phyloP scores from a whole-genome alignment of 2,329 filamentous ascomycete species.

The Cordyceps militaris region DNA sequence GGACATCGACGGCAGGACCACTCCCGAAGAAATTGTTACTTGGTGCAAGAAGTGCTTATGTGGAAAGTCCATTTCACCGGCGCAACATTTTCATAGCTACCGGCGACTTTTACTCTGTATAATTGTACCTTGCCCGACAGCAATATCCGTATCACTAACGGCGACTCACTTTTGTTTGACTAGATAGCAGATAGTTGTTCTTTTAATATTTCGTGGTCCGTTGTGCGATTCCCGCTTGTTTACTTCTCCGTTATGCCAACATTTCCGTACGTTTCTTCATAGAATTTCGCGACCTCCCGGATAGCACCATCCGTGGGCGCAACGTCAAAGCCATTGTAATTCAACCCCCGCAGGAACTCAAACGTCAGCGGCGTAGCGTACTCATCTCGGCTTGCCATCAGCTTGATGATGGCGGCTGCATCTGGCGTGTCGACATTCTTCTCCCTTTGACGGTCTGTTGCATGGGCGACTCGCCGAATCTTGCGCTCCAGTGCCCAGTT shows the following conservation, averaged over 20 bases:
- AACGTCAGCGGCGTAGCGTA: conserved; percentile 13
- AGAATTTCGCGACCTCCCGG: conserved; percentile 13
- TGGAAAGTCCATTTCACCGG: conserved; percentile 13
- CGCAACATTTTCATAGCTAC: conserved; percentile 15
- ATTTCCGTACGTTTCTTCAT: conserved; percentile 13
- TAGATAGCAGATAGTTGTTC: background rate
- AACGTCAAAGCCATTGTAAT: conserved; percentile 15
- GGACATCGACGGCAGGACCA: conserved; percentile 7
- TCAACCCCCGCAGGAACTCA: conserved; percentile 14
- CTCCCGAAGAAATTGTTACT: conserved; percentile 11
- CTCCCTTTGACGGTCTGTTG: background rate
- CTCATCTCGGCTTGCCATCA: conserved; percentile 3
- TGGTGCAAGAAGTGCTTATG: background rate
- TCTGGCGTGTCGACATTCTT: conserved; percentile 15
- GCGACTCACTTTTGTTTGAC: background rate
- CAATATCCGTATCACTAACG: background rate
- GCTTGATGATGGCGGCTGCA: conserved; percentile 16
- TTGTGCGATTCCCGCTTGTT: too few species aligned
- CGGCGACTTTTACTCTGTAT: conserved; percentile 13
- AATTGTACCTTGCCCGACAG: background rate
- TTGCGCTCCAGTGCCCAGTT: conserved; percentile 23
- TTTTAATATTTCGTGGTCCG: background rate
- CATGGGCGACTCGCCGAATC: conserved; percentile 19
- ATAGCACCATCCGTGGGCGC: conserved; percentile 13
- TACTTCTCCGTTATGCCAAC: conserved; percentile 1